Conservation (phyloP, 805 yeast genomes). For the Grigorovia humatica region DNA sequence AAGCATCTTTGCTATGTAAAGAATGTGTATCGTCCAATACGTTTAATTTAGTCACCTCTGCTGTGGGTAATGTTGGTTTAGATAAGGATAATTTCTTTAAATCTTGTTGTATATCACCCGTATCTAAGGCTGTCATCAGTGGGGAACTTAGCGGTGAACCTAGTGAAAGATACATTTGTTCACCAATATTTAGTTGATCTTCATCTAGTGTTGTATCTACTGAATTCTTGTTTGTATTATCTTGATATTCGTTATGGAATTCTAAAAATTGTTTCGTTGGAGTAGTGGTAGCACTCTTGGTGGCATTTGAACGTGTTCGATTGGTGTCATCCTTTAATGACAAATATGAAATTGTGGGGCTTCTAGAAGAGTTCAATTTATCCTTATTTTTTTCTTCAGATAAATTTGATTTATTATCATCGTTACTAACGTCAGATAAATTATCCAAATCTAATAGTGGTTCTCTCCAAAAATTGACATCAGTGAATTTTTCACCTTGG, state of each 20-base stretch:
- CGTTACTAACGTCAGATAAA: conserved; percentile 41
- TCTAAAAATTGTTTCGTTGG: background rate
- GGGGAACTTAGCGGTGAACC: conserved; percentile 30
- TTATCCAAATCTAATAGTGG: conserved; percentile 59
- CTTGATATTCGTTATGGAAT: background rate
- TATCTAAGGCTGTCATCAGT: conserved; percentile 12
- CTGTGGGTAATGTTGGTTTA: conserved; percentile 12
- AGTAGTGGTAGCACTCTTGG: background rate
- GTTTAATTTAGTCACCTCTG: conserved; percentile 17
- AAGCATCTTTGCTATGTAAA: conserved; percentile 11
- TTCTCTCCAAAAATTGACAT: conserved; percentile 87
- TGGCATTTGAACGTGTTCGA: background rate
- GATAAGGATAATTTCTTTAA: conserved; percentile 14
- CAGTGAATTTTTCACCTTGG: conserved; percentile 48
- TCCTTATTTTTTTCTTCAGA: background rate
- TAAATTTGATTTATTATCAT: conserved; percentile 14
- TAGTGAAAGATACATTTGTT: conserved; percentile 25
- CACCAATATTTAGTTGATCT: conserved; percentile 12
- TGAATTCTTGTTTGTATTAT: background rate
- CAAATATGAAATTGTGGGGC: background rate
- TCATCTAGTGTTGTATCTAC: background rate
- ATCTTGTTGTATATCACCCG: conserved; percentile 8
- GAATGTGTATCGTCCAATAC: conserved; percentile 17
- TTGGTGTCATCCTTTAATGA: background rate
- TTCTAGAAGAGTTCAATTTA: background rate